phyloP scores from a whole-genome alignment of 345 rosid species.

The Anacardium occidentale region DNA sequence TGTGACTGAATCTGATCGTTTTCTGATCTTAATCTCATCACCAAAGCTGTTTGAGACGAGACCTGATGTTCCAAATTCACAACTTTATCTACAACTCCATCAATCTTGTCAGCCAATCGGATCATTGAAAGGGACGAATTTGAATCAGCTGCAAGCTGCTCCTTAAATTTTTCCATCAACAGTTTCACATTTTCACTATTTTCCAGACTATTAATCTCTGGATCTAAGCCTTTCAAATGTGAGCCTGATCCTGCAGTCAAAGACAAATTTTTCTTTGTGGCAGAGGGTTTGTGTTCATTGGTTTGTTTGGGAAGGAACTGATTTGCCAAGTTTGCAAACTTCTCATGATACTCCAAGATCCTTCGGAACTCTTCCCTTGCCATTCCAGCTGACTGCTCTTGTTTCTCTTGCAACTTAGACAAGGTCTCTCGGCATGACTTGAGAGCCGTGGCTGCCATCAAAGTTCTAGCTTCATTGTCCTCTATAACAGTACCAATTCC shows the following conservation, averaged over 20 bases:
- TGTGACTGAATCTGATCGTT: conserved; percentile 53
- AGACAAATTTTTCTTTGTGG: conserved; percentile 18
- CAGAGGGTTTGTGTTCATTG: conserved; percentile 17
- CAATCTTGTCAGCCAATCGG: conserved; percentile 64
- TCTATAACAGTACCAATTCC: conserved; percentile 53
- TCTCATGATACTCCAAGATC: conserved; percentile 44
- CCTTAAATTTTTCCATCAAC: conserved; percentile 32
- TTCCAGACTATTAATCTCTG: background rate
- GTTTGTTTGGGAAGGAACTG: conserved; percentile 21
- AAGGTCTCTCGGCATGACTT: conserved; percentile 70
- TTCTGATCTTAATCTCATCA: conserved; percentile 56
- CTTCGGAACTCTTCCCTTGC: conserved; percentile 47
- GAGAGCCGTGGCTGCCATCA: conserved; percentile 72
- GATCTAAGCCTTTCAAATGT: conserved; percentile 18
- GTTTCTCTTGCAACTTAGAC: conserved; percentile 54
- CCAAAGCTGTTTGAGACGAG: conserved; percentile 60
- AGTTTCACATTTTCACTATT: conserved; percentile 25
- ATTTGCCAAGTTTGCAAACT: conserved; percentile 40
- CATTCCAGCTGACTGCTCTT: conserved; percentile 49
- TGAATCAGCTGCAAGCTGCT: conserved; percentile 30
- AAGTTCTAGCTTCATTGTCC: conserved; percentile 68
- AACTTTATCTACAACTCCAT: conserved; percentile 74
- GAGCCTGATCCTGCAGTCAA: conserved; percentile 11
- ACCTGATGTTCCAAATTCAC: conserved; percentile 54
- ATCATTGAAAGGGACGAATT: conserved; percentile 39